Evolutionary conservation across 1,284 basidiomycete genomes (phyloP), one percentile per base, ranked within the genome.

Genomic region (Rugosomyces carneus): DNA sequence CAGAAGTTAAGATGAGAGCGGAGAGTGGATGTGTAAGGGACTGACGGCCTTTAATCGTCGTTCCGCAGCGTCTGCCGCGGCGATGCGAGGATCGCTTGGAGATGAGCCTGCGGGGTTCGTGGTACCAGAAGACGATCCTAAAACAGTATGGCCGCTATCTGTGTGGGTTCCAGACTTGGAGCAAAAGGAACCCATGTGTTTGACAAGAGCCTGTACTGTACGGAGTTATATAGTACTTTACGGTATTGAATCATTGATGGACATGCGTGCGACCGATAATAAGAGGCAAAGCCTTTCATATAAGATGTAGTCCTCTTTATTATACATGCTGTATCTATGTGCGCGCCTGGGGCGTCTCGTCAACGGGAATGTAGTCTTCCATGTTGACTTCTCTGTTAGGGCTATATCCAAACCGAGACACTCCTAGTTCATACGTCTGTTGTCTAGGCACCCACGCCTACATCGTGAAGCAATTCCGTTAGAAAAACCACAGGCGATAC

Each of bases 51-150:
- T 71, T 60, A 75, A 54, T 57, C 84, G 70, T 58, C 73, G 72
- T 62, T 87, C 84, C 49, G 84, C 84, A 46, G 84, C 84, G 60
- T 76, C 78, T 57, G 81, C 79, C 49, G 81, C 79, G 54, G 83
- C 84, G 36, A 66, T 60, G 57, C 82, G 75, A 58, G 74, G 71
- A 68, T 81, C 67, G 42, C 58, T 60, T 47, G 56, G 63, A 51
- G 64, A 55, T 56, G 56, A 49, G 58, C 59, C 50, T 45, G 52
- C 53, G 45, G 53, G 49, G 53, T 54, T 52, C 43, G 55, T 50
- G 24, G 53, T 31, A 52, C 56, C 57, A 32, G 63, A 56, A 23
- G 64, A 50, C 48, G 67, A 62, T 13, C 71, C 69, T 42, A 80
- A 65, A 20, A 84, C 72, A 24, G 70, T 72, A 59, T 81, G 79